phyloP scores from a whole-genome alignment of 1,284 basidiomycete species.

The Cryptococcus depauperatus region DNA sequence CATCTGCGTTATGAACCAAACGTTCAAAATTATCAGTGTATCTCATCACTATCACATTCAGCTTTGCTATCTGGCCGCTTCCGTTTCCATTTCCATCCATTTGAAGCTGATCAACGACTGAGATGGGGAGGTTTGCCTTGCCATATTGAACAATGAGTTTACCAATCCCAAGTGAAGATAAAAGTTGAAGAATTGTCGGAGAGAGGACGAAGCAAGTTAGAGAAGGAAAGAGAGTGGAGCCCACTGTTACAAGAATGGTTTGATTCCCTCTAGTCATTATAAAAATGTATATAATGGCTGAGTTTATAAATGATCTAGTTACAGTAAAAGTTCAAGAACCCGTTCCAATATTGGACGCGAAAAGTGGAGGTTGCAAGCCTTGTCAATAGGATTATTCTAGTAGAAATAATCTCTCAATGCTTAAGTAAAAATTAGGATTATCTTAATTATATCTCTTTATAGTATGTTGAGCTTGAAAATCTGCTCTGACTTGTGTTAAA shows the following conservation, averaged over 20 bases:
- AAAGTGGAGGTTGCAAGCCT: too few species aligned
- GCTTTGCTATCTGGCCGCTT: conserved; percentile 43
- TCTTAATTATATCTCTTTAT: too few species aligned
- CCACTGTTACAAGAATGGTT: conserved; percentile 72
- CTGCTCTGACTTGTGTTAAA: too few species aligned
- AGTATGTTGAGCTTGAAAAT: too few species aligned
- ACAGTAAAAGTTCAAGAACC: too few species aligned
- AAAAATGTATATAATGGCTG: too few species aligned
- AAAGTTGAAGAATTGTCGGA: conserved; percentile 51
- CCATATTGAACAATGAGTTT: conserved; percentile 68
- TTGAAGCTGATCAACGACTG: background rate
- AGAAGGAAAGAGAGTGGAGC: conserved; percentile 73
- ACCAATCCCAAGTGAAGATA: conserved; percentile 54
- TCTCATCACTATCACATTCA: conserved; percentile 58
- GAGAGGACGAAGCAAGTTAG: conserved; percentile 62
- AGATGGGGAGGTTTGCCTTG: conserved; percentile 39
- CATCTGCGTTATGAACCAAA: conserved; percentile 59
- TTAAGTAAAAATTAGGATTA: too few species aligned
- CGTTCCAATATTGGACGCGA: too few species aligned
- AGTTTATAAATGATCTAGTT: too few species aligned
- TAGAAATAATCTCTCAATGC: too few species aligned
- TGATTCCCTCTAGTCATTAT: too few species aligned
- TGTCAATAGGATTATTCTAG: too few species aligned
- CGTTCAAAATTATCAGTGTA: conserved; percentile 64
- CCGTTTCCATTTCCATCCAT: conserved; percentile 11